Base-by-base conservation (phyloP, 176 grass and related monocot genomes). In the Typha latifolia region DNA sequence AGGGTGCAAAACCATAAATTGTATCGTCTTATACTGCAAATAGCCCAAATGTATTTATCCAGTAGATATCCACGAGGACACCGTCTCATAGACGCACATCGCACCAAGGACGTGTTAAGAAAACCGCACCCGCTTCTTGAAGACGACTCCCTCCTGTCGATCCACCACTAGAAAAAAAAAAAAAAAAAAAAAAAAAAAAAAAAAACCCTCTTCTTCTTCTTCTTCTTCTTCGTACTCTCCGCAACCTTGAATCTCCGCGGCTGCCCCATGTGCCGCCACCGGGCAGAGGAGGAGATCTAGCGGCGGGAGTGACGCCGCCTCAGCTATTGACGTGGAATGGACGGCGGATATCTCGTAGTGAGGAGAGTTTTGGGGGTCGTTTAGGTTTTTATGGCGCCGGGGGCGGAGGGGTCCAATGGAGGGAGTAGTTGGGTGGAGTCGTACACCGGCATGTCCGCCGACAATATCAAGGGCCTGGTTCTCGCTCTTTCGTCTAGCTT, bases 381-480 rank as follows among this genome's bases (percentile, higher is more conserved):
- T 43, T 9, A 10, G 37, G 43, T 48, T 15, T 12, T 16, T 15
- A 67, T 61, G 66, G 48, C 22, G 0, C 66, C 48, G 62, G 61
- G 69, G n/a, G 20, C 62, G 22, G 84, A 78, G 18, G 69, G 21
- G 20, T 85, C 72, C 13, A 74, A 62, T 51, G 78, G 81, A 12
- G 69, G 64, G 66, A 72, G 81, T 62, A 83, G 73, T 66, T 97
- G 94, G 92, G 82, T 89, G 62, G 88, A 89, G 66, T 95, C 83
- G 26, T 87, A 90, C 78, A 87, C 90, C 22, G 86, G 89, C 63
- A 93, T 99, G 89, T 99, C 94, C 50, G 62, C 89, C 32, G 94
- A 90, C 72, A 99, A 99, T 78, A 93, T 99, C 81, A 99, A 93
- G 79, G 94, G 94, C 1, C 81, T 99, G 34, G 79, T 99, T 27